Conservation (phyloP, 2,329 filamentous ascomycete genomes). For the Alternaria conjuncta region DNA sequence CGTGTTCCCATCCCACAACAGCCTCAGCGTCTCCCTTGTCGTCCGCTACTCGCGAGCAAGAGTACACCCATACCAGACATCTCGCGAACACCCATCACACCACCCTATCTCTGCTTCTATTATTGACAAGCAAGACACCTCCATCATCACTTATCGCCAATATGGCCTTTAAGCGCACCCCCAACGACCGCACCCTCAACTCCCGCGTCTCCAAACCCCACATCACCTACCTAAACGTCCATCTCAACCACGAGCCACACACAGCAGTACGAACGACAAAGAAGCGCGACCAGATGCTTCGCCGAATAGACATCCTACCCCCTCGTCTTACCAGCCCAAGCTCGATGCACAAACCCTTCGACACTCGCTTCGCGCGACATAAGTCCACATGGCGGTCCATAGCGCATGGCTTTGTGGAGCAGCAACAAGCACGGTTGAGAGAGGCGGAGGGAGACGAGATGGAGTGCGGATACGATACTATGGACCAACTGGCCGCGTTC, state of each 20-base stretch:
- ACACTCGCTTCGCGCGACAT: background rate
- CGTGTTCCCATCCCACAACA: background rate
- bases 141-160: background rate
- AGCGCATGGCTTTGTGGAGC: background rate
- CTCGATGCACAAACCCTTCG: background rate
- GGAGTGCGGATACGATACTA: background rate
- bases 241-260: background rate
- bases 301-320: background rate
- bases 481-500: background rate
- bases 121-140: background rate
- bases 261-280: background rate
- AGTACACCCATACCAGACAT: too few relatives aligned
- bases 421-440: background rate
- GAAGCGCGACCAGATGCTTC: background rate
- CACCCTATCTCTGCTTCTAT: fast-evolving
- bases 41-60: too few relatives aligned
- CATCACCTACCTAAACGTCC: too few relatives aligned
- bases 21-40: background rate
- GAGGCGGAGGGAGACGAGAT: background rate
- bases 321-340: background rate
- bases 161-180: background rate
- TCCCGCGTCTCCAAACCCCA: background rate
- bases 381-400: background rate
- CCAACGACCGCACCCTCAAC: background rate
- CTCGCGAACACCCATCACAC: background rate